Percentiles rank a stretch among this genome's conserved stretches.
Conservation (phyloP, 208 protist genomes). For the Trypanosoma cruzi region DNA sequence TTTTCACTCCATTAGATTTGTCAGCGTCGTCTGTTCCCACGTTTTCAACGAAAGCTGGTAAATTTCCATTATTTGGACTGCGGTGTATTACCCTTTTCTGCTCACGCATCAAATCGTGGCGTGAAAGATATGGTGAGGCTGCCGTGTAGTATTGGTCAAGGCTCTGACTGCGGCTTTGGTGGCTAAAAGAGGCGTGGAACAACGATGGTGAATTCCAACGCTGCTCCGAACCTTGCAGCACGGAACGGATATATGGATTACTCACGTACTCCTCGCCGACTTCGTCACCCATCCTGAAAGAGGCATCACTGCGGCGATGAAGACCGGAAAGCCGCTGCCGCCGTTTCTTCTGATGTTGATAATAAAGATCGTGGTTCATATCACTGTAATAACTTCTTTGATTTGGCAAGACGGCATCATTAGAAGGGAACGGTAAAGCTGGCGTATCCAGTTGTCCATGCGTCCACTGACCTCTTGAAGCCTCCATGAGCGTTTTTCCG, state of each 20-base stretch:
- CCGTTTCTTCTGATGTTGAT: too few species aligned
- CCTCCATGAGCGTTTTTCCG: too few species aligned
- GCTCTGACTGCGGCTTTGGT: slow-evolving; percentile 5
- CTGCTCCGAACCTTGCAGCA: slow-evolving; percentile 8
- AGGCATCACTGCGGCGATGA: not conserved
- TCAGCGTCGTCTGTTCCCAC: not conserved
- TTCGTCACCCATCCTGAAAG: not conserved
- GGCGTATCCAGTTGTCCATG: too few species aligned
- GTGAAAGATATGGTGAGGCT: slow-evolving; percentile 3
- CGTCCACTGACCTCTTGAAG: too few species aligned
- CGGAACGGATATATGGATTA: slow-evolving; percentile 17
- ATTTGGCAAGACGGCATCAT: too few species aligned
- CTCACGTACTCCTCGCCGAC: slow-evolving; percentile 4
- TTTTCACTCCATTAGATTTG: not conserved
- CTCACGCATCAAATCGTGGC: slow-evolving; percentile 11
- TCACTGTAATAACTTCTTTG: too few species aligned
- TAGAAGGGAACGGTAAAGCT: too few species aligned
- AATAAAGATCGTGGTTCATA: too few species aligned
- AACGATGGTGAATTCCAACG: slow-evolving; percentile 12
- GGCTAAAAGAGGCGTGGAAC: not conserved
- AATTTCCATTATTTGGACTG: not conserved
- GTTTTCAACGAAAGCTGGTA: not conserved
- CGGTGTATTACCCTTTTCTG: slow-evolving; percentile 9
- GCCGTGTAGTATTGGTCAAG: not conserved
- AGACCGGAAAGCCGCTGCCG: too few species aligned